A percentile compares a stretch with the other conserved stretches of the same genome.
These are phyloP conservation scores for Annulohypoxylon bovei DNA, from an alignment of 495 filamentous ascomycete genomes.

Conservation along the genomic window DNA sequence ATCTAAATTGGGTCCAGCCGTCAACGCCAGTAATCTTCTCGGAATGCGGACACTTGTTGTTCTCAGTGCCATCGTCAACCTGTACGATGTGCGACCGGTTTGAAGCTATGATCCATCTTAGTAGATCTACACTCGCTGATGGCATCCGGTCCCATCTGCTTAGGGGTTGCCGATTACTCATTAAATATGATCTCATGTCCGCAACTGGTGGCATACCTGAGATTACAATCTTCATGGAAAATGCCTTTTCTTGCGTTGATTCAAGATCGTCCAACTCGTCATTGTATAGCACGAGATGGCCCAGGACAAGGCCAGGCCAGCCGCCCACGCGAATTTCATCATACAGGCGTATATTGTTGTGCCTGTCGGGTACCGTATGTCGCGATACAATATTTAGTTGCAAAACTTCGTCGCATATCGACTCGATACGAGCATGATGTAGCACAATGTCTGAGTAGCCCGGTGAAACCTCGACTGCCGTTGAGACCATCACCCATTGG, in stretches of 20 bases:
- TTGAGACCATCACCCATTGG: slow-evolving; percentile 39
- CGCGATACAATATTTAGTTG: slow-evolving; percentile 25
- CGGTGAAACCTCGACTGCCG: not conserved
- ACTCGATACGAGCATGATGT: slow-evolving; percentile 37
- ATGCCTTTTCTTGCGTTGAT: slow-evolving; percentile 56
- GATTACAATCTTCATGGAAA: slow-evolving; percentile 67
- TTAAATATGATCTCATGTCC: slow-evolving; percentile 70
- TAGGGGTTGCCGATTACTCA: slow-evolving; percentile 54
- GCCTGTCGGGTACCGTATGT: slow-evolving; percentile 16
- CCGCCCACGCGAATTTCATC: not conserved
- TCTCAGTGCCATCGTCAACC: slow-evolving; percentile 47
- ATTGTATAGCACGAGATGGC: slow-evolving; percentile 45
- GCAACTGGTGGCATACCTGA: slow-evolving; percentile 73
- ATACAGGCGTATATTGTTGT: not conserved
- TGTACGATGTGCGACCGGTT: slow-evolving; percentile 89
- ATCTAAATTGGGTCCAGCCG: slow-evolving; percentile 82
- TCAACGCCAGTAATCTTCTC: slow-evolving; percentile 72
- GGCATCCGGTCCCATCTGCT: slow-evolving; percentile 71
- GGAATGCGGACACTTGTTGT: slow-evolving; percentile 32
- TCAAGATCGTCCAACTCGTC: slow-evolving; percentile 48
- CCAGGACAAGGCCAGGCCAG: slow-evolving; percentile 8
- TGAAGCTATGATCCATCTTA: slow-evolving; percentile 92
- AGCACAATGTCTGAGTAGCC: not conserved
- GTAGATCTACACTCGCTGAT: slow-evolving; percentile 71
- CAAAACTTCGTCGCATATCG: not conserved